These are phyloP conservation scores for Apiospora marii DNA, from an alignment of 2,329 filamentous ascomycete species.

Conservation along the genomic window DNA sequence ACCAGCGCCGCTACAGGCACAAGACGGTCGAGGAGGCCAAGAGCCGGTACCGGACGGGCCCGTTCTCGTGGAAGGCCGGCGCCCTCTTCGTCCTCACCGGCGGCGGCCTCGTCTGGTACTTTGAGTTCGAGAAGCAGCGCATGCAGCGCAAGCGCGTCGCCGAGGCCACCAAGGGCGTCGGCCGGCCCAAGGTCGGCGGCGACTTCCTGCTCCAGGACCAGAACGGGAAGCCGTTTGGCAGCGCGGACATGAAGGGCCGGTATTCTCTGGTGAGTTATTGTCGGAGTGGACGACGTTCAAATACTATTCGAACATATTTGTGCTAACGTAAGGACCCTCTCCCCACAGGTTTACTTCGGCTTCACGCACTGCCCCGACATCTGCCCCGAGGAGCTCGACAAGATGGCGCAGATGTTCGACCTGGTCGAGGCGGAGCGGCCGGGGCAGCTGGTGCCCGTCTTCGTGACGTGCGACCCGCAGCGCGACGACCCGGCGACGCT, in stretches of 20 bases:
- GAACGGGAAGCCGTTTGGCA: conserved; percentile 78
- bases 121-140: conserved; percentile 90
- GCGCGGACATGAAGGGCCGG: conserved; percentile 83
- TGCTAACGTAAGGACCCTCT: background rate
- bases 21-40: conserved; percentile 68
- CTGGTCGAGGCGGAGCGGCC: conserved; percentile 62
- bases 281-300: background rate
- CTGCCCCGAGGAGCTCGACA: conserved; percentile 98
- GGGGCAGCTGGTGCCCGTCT: conserved; percentile 74
- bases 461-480: conserved; percentile 94
- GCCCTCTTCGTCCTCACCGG: conserved; percentile 84
- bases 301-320: background rate
- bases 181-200: conserved; percentile 91
- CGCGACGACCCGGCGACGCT: conserved; percentile 87
- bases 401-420: conserved; percentile 97
- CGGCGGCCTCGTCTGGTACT: conserved; percentile 83
- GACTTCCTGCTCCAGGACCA: conserved; percentile 84
- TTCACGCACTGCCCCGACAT: conserved; percentile 99
- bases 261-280: conserved; percentile 72
- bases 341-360: conserved; percentile 88
- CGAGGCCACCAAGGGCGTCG: conserved; percentile 91
- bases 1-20: conserved; percentile 49
- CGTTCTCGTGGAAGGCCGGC: conserved; percentile 93
- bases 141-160: conserved; percentile 89
- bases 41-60: conserved; percentile 67